Conservation (phyloP, 306 rosid genomes). For the Acacia acuminata region DNA sequence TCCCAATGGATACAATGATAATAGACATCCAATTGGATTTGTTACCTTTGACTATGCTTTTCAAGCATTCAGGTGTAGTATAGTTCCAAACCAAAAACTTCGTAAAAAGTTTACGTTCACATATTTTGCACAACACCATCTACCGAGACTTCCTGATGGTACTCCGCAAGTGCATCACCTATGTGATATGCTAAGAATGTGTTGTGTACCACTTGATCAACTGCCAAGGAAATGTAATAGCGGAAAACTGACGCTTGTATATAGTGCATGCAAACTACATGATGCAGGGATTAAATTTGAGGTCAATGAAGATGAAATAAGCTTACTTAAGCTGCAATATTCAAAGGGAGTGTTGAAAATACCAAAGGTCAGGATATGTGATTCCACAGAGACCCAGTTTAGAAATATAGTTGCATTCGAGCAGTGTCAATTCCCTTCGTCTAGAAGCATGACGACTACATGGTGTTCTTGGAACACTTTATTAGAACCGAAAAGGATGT, state of each 20-base stretch:
- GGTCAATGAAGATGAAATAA: neutral
- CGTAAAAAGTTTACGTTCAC: neutral
- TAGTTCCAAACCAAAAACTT: no score
- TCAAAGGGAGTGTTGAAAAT: neutral
- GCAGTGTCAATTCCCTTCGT: neutral
- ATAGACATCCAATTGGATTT: no score
- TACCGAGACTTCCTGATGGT: neutral
- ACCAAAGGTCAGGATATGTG: neutral
- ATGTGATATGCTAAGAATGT: neutral
- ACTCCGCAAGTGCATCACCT: neutral
- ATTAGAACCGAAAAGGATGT: neutral
- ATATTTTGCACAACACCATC: neutral
- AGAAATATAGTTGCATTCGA: neutral
- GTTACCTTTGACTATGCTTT: no score
- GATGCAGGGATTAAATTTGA: neutral
- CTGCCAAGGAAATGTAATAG: neutral
- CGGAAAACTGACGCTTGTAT: neutral
- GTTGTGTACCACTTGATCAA: neutral
- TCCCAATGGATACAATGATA: no score
- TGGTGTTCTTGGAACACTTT: neutral
- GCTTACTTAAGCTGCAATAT: neutral
- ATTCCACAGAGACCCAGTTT: neutral
- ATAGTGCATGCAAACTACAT: neutral
- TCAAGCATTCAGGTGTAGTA: rapidly evolving
- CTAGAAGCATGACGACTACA: neutral